Base-by-base conservation (phyloP, 2,329 filamentous ascomycete genomes). In the Lecanosticta acicola region DNA sequence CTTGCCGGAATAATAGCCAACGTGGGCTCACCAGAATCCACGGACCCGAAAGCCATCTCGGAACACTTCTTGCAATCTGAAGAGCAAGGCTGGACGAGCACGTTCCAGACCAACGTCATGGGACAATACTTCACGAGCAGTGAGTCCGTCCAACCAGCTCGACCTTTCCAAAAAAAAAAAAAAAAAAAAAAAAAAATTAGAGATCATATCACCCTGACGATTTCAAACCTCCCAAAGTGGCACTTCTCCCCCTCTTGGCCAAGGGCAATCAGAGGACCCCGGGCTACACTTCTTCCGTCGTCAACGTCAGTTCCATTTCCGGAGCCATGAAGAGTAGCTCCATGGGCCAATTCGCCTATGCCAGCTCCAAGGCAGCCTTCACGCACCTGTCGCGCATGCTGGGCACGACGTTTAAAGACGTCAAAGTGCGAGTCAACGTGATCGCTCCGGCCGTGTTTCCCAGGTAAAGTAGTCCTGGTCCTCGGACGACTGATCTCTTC, bases 281-380 rank as follows among this genome's bases (percentile, higher is more conserved):
- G 0, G 72, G 73, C 3, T 76, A 74, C 56, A 68, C 69, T 1
- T 72, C 72, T 3, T 70, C 63, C 14, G 67, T 81, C 19, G 70
- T 80, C 51, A 79, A 80, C 42, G 71, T 79, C 39, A 66, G 68
- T 32, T 75, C 70, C n/a, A 72, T 76, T 37, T 70, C 69, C 1
- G 76, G 75, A 0, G 58, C 71, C 3, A 70, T 98, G 65, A 78
- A 79, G 56, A 71, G 71, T 0, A 68, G 65, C 39, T 71, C 66
- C 49, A 62, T 54, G n/a, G 75, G 75, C 3, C 74, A 78, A 49
- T 75, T 76, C 48, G 69, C 74, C 0, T 79, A 78, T 53, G 71
- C 72, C 2, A 61, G 68, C 7, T 72, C 68, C 33, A 79, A 79
- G 54, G 76, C 72, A 1, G 69, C 68, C 1, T 67, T 64, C 21